phyloP scores from a whole-genome alignment of 83 land plant species.

The Isoetes engelmannii region DNA sequence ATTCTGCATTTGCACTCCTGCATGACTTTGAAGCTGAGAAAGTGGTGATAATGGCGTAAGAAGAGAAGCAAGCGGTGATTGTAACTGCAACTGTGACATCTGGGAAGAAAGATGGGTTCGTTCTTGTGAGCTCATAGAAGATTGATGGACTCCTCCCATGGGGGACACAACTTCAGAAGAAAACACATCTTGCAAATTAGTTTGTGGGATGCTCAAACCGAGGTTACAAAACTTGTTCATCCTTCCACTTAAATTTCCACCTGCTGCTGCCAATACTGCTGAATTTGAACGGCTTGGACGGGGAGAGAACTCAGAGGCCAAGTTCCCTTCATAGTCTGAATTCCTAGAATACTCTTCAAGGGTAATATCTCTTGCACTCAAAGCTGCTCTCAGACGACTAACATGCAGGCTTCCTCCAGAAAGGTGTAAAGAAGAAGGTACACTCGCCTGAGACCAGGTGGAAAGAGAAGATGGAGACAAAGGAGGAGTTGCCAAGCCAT shows the following conservation, averaged over 20 bases:
- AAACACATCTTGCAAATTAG: constrained; percentile 17
- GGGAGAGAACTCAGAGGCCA: constrained; percentile 32
- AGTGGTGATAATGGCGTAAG: not conserved
- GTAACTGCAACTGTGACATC: constrained; percentile 2
- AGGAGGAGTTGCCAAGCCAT: constrained; percentile 15
- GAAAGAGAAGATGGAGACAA: constrained; percentile 14
- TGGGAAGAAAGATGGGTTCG: not conserved
- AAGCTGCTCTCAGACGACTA: constrained; percentile 18
- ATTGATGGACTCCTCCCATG: not conserved
- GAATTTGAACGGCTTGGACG: constrained; percentile 18
- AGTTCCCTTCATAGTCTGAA: constrained; percentile 42
- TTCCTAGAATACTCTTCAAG: constrained; percentile 26
- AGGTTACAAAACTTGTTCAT: constrained; percentile 16
- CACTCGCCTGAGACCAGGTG: constrained; percentile 17
- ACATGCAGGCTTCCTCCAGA: constrained; percentile 15
- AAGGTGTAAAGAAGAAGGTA: constrained; percentile 19
- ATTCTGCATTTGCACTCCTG: not conserved
- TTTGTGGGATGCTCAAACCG: constrained; percentile 13
- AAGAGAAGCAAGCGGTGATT: not conserved
- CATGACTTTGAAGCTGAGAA: not conserved
- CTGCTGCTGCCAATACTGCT: not conserved
- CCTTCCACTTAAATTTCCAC: not conserved
- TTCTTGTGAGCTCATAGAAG: not conserved
- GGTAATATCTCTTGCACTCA: constrained; percentile 19
- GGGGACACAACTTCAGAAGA: constrained; percentile 11